These are phyloP conservation scores for Durusdinium trenchii DNA, from an alignment of 73 alveolate species.

Conservation along the genomic window DNA sequence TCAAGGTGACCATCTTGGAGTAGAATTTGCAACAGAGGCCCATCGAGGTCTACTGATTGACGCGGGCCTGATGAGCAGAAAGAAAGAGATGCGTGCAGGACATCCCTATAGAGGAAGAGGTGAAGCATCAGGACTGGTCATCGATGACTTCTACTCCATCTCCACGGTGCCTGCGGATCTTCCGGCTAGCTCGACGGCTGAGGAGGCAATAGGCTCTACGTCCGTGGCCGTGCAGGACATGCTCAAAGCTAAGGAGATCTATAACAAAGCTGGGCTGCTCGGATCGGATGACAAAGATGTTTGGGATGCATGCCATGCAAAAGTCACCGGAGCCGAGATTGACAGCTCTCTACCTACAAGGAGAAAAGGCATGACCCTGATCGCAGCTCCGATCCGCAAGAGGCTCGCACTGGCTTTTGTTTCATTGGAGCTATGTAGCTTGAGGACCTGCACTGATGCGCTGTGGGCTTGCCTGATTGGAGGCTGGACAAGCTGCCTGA, in stretches of 20 bases:
- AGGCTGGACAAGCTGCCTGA: background rate
- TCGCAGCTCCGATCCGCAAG: background rate
- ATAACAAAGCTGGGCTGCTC: background rate
- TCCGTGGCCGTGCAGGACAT: background rate
- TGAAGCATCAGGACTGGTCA: background rate
- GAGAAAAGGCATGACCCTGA: background rate
- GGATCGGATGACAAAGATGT: conserved; percentile 8
- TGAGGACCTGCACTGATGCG: background rate
- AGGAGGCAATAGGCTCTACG: background rate
- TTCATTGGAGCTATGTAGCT: background rate
- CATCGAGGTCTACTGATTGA: background rate
- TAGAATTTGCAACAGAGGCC: background rate
- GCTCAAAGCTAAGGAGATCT: background rate
- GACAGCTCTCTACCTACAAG: background rate
- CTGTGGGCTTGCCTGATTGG: background rate
- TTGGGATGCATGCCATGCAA: background rate
- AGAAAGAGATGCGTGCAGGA: background rate
- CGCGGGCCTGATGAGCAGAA: background rate
- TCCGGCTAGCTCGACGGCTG: too few relatives aligned
- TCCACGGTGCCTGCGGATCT: background rate
- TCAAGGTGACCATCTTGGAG: conserved; percentile 36
- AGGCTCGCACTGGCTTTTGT: background rate
- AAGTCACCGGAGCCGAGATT: conserved; percentile 13
- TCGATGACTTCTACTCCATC: background rate
- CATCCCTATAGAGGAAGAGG: background rate